Conservation (phyloP, 495 filamentous ascomycete genomes). For the Xylaria sp. region DNA sequence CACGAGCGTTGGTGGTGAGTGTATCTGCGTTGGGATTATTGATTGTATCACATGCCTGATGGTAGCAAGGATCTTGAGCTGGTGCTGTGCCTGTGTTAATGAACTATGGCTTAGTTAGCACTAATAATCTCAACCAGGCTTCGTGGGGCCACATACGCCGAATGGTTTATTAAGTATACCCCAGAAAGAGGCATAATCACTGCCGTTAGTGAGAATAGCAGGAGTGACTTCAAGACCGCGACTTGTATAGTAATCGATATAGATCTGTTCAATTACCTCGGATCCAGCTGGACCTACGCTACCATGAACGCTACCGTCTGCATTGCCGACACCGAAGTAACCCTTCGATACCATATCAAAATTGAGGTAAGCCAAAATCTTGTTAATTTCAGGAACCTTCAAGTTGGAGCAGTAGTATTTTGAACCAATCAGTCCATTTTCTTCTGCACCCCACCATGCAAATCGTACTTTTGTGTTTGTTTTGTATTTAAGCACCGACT, state of each 20-base stretch:
- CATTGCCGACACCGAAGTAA: slow-evolving; percentile 52
- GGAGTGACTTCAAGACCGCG: slow-evolving; percentile 44
- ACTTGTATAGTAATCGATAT: slow-evolving; percentile 41
- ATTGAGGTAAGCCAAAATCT: slow-evolving; percentile 54
- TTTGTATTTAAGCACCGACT: slow-evolving; percentile 40
- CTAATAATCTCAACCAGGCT: slow-evolving; percentile 8
- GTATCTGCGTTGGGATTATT: slow-evolving; percentile 49
- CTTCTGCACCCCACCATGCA: slow-evolving; percentile 56
- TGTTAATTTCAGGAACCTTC: slow-evolving; percentile 40
- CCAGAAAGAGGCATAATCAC: slow-evolving; percentile 54
- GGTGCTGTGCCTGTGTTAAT: slow-evolving; percentile 48
- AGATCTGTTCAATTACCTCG: slow-evolving; percentile 48
- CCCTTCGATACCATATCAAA: slow-evolving; percentile 55
- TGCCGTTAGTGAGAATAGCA: slow-evolving; percentile 47
- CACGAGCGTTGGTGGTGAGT: slow-evolving; percentile 49
- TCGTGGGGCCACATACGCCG: slow-evolving; percentile 29
- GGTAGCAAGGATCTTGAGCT: slow-evolving; percentile 53
- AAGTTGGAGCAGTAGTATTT: slow-evolving; percentile 47
- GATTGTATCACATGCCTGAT: slow-evolving; percentile 51
- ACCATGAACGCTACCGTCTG: slow-evolving; percentile 46
- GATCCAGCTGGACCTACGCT: slow-evolving; percentile 43
- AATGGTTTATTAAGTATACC: slow-evolving; percentile 40
- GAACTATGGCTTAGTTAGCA: slow-evolving; percentile 1
- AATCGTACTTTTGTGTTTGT: slow-evolving; percentile 51
- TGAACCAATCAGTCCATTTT: slow-evolving; percentile 49